Evolutionary conservation across 257 asterid species (phyloP).

Genomic region (Nicotiana paniculata): DNA sequence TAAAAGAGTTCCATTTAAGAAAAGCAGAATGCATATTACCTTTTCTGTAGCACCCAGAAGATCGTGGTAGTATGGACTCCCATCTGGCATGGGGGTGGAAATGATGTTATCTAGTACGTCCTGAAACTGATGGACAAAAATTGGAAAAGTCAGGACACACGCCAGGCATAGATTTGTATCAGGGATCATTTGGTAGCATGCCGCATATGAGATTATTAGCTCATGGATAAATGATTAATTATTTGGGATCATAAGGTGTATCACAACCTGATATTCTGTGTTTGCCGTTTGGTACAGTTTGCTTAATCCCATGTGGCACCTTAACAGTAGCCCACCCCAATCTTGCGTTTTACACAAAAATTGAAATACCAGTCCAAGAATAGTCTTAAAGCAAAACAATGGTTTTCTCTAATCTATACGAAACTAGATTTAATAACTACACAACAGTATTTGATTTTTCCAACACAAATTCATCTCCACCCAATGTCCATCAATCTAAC

Average conservation of each 20-base stretch:
- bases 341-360: not conserved
- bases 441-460: not conserved
- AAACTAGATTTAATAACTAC: not conserved
- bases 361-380: not conserved
- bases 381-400: not conserved
- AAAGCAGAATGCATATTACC: conserved; percentile 29
- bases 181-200: not conserved
- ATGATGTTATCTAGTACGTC: conserved; percentile 34
- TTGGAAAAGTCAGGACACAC: not conserved
- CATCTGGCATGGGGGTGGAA: conserved; percentile 61
- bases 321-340: not conserved
- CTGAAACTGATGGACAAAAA: conserved; percentile 30
- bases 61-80: conserved; percentile 49
- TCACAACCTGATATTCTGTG: not conserved
- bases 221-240: not conserved
- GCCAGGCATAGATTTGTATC: not conserved
- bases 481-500: not conserved
- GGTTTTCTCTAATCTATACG: not conserved
- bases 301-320: not conserved
- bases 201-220: not conserved
- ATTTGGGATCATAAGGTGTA: not conserved
- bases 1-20: not conserved
- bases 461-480: not conserved
- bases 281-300: not conserved
- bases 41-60: conserved; percentile 54